These are phyloP conservation scores for Alternaria alternata DNA, from an alignment of 2,329 filamentous ascomycete species.

Conservation along the genomic window DNA sequence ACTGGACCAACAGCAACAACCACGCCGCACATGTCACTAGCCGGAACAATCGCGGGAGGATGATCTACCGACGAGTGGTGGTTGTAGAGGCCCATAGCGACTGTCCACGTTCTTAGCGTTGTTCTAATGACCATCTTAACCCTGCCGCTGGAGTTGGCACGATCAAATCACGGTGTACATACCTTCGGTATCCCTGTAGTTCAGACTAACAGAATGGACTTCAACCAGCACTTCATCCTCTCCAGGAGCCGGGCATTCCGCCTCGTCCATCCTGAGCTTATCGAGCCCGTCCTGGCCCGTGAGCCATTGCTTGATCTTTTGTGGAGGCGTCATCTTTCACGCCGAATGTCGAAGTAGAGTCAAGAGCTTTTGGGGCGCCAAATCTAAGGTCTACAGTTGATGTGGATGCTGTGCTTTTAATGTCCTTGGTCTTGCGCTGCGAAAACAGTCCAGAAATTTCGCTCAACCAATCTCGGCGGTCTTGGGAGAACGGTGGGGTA, in stretches of 20 bases:
- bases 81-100: slow-evolving; percentile 71
- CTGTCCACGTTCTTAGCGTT: slow-evolving; percentile 50
- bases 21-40: slow-evolving; percentile 74
- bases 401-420: slow-evolving; percentile 16
- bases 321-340: slow-evolving; percentile 33
- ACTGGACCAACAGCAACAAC: slow-evolving; percentile 59
- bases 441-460: slow-evolving; percentile 41
- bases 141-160: background rate
- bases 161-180: slow-evolving; percentile 3
- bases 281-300: slow-evolving; percentile 55
- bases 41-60: slow-evolving; percentile 64
- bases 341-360: slow-evolving; percentile 19
- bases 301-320: slow-evolving; percentile 52
- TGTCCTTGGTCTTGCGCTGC: slow-evolving; percentile 27
- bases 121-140: background rate
- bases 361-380: slow-evolving; percentile 16
- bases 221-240: slow-evolving; percentile 60
- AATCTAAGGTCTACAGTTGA: slow-evolving; percentile 9
- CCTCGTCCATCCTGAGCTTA: slow-evolving; percentile 49
- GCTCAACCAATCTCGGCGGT: slow-evolving; percentile 47
- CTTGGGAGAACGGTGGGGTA: slow-evolving; percentile 48
- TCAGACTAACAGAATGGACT: slow-evolving; percentile 61
- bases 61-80: slow-evolving; percentile 66
- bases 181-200: slow-evolving; percentile 62
- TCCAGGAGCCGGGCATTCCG: slow-evolving; percentile 44